Evolutionary conservation across 164 flowering plant species (phyloP).

Genomic region (Paratinospora sagittata): DNA sequence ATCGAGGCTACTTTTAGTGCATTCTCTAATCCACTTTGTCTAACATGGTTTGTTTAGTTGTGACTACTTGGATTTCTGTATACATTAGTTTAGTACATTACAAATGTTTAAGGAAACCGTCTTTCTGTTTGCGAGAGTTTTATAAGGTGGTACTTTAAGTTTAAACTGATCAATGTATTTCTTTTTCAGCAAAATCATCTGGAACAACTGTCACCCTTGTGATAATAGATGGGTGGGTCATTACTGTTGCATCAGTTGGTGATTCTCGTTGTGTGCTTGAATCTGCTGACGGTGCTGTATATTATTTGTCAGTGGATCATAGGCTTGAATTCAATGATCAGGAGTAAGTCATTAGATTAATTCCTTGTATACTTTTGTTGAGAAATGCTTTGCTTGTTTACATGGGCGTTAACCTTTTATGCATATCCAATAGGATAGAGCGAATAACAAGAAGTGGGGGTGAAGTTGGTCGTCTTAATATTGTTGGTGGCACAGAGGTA

Average conservation of each 20-base stretch:
- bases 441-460: constrained; percentile 96
- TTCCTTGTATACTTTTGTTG: background rate
- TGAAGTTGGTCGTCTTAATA: constrained; percentile 92
- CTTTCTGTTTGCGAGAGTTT: no score
- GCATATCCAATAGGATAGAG: constrained; percentile 48
- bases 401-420: constrained; percentile 9
- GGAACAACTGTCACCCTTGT: constrained; percentile 96
- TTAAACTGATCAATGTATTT: background rate
- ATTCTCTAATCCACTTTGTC: no score
- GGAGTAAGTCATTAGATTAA: constrained; percentile 49
- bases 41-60: no score
- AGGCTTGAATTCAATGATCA: constrained; percentile 73
- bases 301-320: constrained; percentile 79
- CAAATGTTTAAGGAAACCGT: no score
- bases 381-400: background rate
- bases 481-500: constrained; percentile 95
- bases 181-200: constrained; percentile 65
- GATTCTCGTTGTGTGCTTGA: constrained; percentile 91
- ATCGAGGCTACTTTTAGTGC: background rate
- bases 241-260: constrained; percentile 96
- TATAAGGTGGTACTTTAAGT: background rate
- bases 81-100: no score
- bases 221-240: constrained; percentile 89
- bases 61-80: no score
- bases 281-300: constrained; percentile 71